Evolutionary conservation across 106 monocot species (phyloP), one percentile per base, ranked within the genome.

Genomic region (Dactylorhiza incarnata): DNA sequence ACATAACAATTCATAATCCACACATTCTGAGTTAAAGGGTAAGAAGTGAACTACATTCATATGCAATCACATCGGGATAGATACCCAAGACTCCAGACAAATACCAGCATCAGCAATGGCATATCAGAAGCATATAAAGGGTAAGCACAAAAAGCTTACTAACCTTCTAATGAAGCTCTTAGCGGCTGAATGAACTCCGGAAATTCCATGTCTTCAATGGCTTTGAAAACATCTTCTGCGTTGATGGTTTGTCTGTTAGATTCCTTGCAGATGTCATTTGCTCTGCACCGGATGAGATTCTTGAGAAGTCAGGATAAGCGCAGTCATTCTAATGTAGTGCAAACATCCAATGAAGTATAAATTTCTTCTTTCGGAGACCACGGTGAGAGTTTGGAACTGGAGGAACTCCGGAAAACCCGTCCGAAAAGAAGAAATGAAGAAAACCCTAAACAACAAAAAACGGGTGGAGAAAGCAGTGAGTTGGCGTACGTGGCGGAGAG

Each of bases 211-310:
- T 99, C 97, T 48, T 94, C 97, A 7, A 99, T 79, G 16, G 97
- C 94, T 75, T 89, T 94, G 6, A 94, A 73, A 46, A 99, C 91
- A 81, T 99, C 97, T 54, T 99, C 97, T 9, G 94, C 97, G 52
- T 85, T 94, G 68, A 99, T 91, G 17, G 94, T 99, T 56, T 99
- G 97, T 54, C 97, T 94, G 72, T 86, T 91, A 15, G 91, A 94
- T 85, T 99, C 97, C 75, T 86, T 91, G 89, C 91, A 99, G 10
- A 99, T 83, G 76, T 99, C 97, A 78, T 94, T 99, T n/a, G 97
- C 91, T 71, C 97, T 99, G 69, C 55, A 82, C 51, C 24, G 48
- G 74, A 82, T 51, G 59, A 58, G 16, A 66, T 25, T 44, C 37
- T 65, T 48, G 4, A 11, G 19, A 75, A 71, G 20, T 75, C 23